Base-by-base conservation (phyloP, 352 stramenopile genomes). In the Plasmopara muralis region DNA sequence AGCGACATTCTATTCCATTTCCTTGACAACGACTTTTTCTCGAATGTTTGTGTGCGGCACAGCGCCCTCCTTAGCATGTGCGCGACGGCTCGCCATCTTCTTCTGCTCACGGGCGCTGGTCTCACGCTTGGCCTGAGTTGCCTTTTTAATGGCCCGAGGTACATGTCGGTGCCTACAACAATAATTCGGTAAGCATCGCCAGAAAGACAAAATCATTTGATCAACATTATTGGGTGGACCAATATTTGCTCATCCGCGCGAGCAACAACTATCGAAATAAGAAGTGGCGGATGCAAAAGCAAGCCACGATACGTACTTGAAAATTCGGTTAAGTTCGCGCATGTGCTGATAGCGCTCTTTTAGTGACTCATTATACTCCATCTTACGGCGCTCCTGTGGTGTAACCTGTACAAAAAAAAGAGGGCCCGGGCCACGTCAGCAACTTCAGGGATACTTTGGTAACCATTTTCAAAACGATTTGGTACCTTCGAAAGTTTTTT, bases 61-160 rank as follows among this genome's bases (percentile, higher is more conserved):
- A 33, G 79, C 76, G 47, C 83, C 83, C 0, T 76, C 71, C 53
- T 84, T 86, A 50, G 80, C 75, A 59, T 97, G 84, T 10, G 78
- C 75, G 16, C 81, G 81, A 30, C 77, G 68, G 70, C 95, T 96
- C 7, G 72, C 79, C 46, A 77, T 75, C 73, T 97, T 97, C 50
- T 88, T 74, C 57, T 89, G 77, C 39, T 90, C 80, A 64, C 83
- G 89, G n/a, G 74, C 57, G 49, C 52, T 71, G 50, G 84, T 72
- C 49, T 97, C 75, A 63, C 81, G 77, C 64, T 96, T 90, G 57
- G 85, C 82, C 37, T 91, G 68, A 16, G 87, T 85, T 47, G 97
- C 89, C 68, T 99, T 99, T 70, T 98, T 98, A 68, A 99, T 97
- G 47, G 96, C 83, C 68, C 98, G 98, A 9, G 97, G 97, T 48